Base-by-base conservation (phyloP, 371 early-diverging fungal genomes). In the Conidiobolus coronatus region DNA sequence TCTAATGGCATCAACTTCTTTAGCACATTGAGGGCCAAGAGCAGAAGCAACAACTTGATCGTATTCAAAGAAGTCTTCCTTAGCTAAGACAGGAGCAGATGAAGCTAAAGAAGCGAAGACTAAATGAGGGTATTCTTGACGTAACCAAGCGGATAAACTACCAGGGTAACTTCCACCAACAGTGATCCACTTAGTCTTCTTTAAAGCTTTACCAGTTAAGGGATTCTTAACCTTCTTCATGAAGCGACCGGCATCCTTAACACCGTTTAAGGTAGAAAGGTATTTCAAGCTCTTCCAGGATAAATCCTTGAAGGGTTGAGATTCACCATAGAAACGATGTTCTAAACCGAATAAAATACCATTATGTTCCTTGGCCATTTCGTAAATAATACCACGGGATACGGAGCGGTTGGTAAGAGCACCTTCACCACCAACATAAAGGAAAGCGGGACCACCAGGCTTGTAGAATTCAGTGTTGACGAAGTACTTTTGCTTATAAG, bases 121-220 rank as follows among this genome's bases (percentile, higher is more conserved):
- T 20, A 79, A 50, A 19, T 73, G 59, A 0, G 79, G 81, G 51
- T 75, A 76, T 54, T 66, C 58, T 33, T 60, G 55, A 14, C 76
- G 66, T 51, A 71, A 60, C 81, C 81, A 84, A 0, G 71, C 73
- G 6, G 80, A 78, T 14, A 81, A 50, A 47, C 70, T 77, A 1
- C 77, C 82, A 24, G 75, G 61, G 53, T 80, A 84, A 11, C 74
- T 75, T 21, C 78, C 78, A 18, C 85, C 82, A 9, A 68, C 60
- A 1, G 67, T 58, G 14, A 82, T 67, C 69, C 78, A 78, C 48
- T 72, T 75, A 23, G 71, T 59, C 12, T 55, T 45, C 24, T 7
- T 53, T 42, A 14, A 51, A 4, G 6, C 14, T 29, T 9, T 29
- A 9, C 9, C 9, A 29, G 29, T 29, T 9, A 29, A 39, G 2